These are phyloP conservation scores for Beta corolliflora DNA, from an alignment of 179 eudicot species.

Conservation along the genomic window DNA sequence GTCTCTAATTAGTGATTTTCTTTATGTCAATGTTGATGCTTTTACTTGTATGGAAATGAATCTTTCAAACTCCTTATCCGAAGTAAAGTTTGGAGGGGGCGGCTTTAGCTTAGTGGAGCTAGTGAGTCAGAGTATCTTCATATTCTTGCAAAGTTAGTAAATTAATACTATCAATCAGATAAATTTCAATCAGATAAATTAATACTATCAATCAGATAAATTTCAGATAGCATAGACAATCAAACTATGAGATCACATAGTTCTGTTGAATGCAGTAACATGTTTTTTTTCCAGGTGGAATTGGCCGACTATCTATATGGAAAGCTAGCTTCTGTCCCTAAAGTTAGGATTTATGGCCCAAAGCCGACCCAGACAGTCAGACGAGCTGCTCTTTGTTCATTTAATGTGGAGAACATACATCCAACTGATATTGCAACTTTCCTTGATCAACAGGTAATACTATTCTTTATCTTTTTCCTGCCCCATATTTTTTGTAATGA, in stretches of 20 bases:
- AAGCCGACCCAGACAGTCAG: constrained; percentile 60
- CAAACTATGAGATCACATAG: not conserved
- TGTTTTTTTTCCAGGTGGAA: constrained; percentile 54
- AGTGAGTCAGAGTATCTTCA: not conserved
- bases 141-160: not conserved
- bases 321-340: constrained; percentile 57
- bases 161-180: not conserved
- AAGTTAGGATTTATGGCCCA: constrained; percentile 82
- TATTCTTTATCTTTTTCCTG: not conserved
- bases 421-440: constrained; percentile 91
- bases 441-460: constrained; percentile 85
- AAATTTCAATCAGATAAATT: too few species aligned
- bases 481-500: not conserved
- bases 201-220: too few species aligned
- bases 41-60: not conserved
- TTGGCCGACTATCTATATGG: constrained; percentile 73
- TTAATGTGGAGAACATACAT: constrained; percentile 79
- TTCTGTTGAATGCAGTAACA: not conserved
- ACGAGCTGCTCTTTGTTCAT: constrained; percentile 91
- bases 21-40: not conserved
- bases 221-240: not conserved
- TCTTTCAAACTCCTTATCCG: not conserved
- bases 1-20: not conserved
- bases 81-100: not conserved
- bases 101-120: not conserved